Evolutionary conservation across 805 yeast genomes (phyloP).

Genomic region (Candida wancherniae): DNA sequence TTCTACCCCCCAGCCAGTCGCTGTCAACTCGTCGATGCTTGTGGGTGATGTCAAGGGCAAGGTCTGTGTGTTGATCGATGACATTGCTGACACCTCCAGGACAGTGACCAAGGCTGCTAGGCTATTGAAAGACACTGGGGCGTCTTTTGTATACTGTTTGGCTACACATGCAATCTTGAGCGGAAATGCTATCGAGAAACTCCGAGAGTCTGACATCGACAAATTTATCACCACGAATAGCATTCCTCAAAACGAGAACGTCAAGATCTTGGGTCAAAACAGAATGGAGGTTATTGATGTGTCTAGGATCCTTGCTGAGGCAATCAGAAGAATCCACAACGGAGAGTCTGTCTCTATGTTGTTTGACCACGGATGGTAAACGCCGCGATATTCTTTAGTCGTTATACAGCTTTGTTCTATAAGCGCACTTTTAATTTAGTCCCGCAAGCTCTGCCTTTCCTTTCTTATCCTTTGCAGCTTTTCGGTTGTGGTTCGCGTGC

Average conservation of each 20-base stretch:
- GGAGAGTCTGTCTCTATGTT: constrained; percentile 95
- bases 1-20: constrained; percentile 12
- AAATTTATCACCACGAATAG: constrained; percentile 85
- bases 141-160: constrained; percentile 76
- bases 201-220: constrained; percentile 68
- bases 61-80: constrained; percentile 89
- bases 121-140: constrained; percentile 89
- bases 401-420: neutral
- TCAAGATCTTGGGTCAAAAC: constrained; percentile 44
- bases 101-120: constrained; percentile 92
- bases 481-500: constrained; percentile 63
- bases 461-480: constrained; percentile 57
- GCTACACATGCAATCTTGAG: constrained; percentile 91
- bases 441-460: constrained; percentile 26
- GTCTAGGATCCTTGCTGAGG: constrained; percentile 84
- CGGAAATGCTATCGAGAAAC: constrained; percentile 80
- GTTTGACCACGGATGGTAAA: constrained; percentile 74
- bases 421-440: constrained; percentile 12
- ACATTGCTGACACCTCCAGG: constrained; percentile 87
- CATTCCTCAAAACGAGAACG: constrained; percentile 73
- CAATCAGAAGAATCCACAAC: constrained; percentile 91
- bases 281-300: constrained; percentile 82
- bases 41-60: constrained; percentile 91
- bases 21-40: constrained; percentile 81
- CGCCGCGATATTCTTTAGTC: neutral